Base-by-base conservation (phyloP, 2,329 filamentous ascomycete genomes). In the Tolypocladium cylindrosporum region DNA sequence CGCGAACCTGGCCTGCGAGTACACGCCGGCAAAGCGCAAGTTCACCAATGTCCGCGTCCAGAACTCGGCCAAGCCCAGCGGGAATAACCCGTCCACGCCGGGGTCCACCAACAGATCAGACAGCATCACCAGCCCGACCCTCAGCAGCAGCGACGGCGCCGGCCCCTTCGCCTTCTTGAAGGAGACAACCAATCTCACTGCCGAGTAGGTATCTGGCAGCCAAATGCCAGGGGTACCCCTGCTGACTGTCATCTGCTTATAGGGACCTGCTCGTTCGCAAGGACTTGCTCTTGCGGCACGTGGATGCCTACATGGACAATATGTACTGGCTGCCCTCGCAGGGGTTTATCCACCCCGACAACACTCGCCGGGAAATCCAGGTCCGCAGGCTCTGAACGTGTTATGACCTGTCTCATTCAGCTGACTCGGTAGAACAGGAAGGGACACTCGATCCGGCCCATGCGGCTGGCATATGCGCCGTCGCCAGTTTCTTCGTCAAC, bases 281-380 rank as follows among this genome's bases (percentile, higher is more conserved):
- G 58, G 66, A 73, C n/a, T 58, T 75, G 41, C 61, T 76, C 16
- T 55, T 71, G 40, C 66, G 64, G 21, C 73, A 76, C 58, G 63
- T 75, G 24, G 69, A 74, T 54, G 71, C 70, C 1, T 77, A 74
- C 58, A 73, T 76, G 58, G 67, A 72, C 34, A 64, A 71, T 42
- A 62, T 75, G 50, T 74, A 71, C 58, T 70, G 68, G 58, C 66
- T 75, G 31, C 74, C 73, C 6, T 73, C 71, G 57, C 67, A 74
- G 59, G 71, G 72, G 13, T 74, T 75, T 57, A 64, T 76, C 6
- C 72, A 75, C 50, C 71, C 68, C 3, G 64, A 64, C 7, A 69
- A 65, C 10, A 68, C 69, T 3, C 73, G 72, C 55, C 64, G 63
- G 34, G 66, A 73, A 37, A 69, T 76, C 19, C 65, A 74, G 57